Evolutionary conservation across 305 asterid species (phyloP).

Genomic region (Vinca major): DNA sequence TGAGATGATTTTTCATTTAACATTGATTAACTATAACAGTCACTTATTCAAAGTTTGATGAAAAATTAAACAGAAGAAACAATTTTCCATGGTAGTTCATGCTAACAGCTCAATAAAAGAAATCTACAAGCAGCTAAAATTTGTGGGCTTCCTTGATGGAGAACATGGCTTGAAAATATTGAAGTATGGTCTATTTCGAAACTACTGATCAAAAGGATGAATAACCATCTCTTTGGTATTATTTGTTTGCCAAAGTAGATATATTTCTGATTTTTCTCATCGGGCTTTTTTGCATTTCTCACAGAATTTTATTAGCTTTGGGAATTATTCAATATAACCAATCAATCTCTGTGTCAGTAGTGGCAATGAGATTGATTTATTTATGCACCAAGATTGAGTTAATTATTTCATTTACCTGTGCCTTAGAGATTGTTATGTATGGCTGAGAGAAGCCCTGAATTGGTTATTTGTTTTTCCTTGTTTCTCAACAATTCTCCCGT

Average conservation of each 20-base stretch:
- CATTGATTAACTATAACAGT: neutral
- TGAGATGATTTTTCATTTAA: neutral
- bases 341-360: neutral
- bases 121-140: neutral
- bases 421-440: neutral
- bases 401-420: neutral
- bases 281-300: neutral
- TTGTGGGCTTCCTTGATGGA: neutral
- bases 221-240: neutral
- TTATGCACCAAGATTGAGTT: neutral
- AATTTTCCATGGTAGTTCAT: neutral
- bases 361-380: constrained; percentile 1
- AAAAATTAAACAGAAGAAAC: neutral
- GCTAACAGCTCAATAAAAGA: neutral
- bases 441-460: neutral
- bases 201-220: neutral
- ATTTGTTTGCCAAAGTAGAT: neutral
- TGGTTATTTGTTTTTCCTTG: constrained; percentile 8
- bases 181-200: neutral
- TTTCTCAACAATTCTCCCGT: constrained; percentile 13
- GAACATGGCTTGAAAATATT: neutral
- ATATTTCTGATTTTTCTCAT: neutral
- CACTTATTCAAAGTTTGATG: neutral
- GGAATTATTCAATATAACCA: neutral
- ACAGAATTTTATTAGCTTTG: neutral